Evolutionary conservation across 2,329 filamentous ascomycete genomes (phyloP), one percentile per base, ranked within the genome.

Genomic region (Pseudopithomyces chartarum): DNA sequence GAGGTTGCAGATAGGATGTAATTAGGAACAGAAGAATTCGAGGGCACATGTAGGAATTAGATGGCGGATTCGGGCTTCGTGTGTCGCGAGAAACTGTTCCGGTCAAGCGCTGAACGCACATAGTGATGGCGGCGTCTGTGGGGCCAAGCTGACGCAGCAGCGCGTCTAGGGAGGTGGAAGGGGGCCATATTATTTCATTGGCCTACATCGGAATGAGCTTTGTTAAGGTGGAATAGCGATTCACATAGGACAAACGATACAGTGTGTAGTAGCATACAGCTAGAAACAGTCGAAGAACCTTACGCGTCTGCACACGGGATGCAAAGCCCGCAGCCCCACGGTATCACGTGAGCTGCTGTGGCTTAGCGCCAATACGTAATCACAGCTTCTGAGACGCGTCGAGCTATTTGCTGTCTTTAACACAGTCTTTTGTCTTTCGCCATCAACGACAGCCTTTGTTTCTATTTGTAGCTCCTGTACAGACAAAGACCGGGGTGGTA

Each of bases 131-230:
- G 15, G 38, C 19, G 22, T 17, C 34, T 29, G 34, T 50, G 47
- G 48, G 36, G 48, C 36, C 48, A 32, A 48, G 45, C 45, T 51
- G 48, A 51, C 36, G 48, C 48, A 51, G 23, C 36, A 3, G 33
- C 36, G 48, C 48, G 34, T 39, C 38, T 42, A 43, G 17, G 38
- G 26, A 33, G n/a, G 7, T 29, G 7, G 36, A 32, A 40, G 15
- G 34, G 4, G 15, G 22, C 29, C 22, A 49, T 49, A 1, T 49
- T n/a, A n/a, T 49, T 8, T 39, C 15, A 40, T 39, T 32, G 47
- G 47, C 29, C 15, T 29, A 48, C 2, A 4, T 15, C 7, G 33
- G 6, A 15, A 38, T 23, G 15, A n/a, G 15, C 32, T 4, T 13
- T n/a, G 19, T 13, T 7, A n/a, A 23, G 12, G 10, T n/a, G 8